Evolutionary conservation across 208 protist genomes (phyloP).

Genomic region (Trypanosoma lewisi): DNA sequence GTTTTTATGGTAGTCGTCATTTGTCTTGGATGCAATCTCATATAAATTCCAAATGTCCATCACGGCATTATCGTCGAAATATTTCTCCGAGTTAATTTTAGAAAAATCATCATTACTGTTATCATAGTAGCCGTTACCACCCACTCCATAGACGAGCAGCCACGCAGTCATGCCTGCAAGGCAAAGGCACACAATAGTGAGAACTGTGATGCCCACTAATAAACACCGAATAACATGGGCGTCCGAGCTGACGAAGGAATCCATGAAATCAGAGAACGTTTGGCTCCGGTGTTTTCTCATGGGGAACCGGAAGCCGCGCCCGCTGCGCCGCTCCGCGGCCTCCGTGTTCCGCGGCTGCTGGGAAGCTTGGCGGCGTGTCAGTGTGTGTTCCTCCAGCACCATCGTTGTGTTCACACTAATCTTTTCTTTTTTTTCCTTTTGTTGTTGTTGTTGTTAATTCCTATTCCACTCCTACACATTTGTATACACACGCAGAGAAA

Average conservation of each 20-base stretch:
- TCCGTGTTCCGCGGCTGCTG: neutral
- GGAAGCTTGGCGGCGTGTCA: neutral
- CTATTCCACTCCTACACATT: neutral
- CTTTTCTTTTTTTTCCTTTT: neutral
- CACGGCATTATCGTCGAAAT: conserved; percentile 7
- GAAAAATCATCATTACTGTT: neutral
- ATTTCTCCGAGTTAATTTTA: neutral
- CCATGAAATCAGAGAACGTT: neutral
- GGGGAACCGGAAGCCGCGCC: neutral
- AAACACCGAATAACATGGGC: neutral
- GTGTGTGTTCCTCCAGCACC: too few species aligned
- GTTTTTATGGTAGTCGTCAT: conserved; percentile 3
- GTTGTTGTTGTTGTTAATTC: neutral
- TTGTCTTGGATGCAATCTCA: neutral
- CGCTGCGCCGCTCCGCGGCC: neutral
- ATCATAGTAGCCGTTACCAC: too few species aligned
- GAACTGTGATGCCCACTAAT: neutral
- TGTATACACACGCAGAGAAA: neutral
- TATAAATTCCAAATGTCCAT: conserved; percentile 13
- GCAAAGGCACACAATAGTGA: neutral
- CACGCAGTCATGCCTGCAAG: neutral
- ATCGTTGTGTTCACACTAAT: neutral
- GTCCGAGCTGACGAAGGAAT: neutral
- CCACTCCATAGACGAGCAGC: neutral
- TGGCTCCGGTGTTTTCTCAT: neutral